These are phyloP conservation scores for Antitrichia curtipendula DNA, from an alignment of 225 moss, liverwort and hornwort genomes.

Conservation along the genomic window DNA sequence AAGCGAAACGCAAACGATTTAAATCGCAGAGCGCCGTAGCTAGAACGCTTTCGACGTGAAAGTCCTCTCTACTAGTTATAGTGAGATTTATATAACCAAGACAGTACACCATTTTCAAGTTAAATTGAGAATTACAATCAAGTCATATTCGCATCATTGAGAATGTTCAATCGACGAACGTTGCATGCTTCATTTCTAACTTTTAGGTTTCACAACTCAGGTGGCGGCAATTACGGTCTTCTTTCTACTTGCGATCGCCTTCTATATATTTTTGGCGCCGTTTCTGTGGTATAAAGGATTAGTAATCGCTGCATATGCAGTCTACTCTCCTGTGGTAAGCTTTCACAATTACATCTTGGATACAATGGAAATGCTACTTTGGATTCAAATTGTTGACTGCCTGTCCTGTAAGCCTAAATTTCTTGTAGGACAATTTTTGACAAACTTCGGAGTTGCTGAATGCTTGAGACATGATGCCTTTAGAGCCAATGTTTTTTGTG, in stretches of 20 bases:
- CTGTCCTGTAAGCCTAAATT: not conserved
- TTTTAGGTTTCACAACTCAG: constrained; percentile 13
- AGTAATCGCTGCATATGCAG: constrained; percentile 48
- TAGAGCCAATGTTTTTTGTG: not conserved
- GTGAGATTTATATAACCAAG: not conserved
- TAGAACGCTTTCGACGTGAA: not conserved
- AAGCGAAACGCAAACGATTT: not conserved
- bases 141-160: not conserved
- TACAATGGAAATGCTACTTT: not conserved
- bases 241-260: constrained; percentile 73
- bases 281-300: constrained; percentile 62
- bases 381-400: not conserved
- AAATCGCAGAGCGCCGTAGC: not conserved
- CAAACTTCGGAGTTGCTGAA: not conserved
- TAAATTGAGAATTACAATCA: not conserved
- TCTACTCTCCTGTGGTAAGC: constrained; percentile 73
- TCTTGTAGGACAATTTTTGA: not conserved
- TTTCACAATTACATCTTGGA: not conserved
- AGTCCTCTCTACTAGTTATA: not conserved
- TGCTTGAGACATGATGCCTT: not conserved
- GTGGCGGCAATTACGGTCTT: constrained; percentile 98
- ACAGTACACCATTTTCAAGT: not conserved
- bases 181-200: not conserved
- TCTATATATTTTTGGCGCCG: constrained; percentile 78
- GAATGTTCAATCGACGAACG: not conserved